These are phyloP conservation scores for Sarocladium kiliense DNA, from an alignment of 2,329 filamentous ascomycete genomes.

Conservation along the genomic window DNA sequence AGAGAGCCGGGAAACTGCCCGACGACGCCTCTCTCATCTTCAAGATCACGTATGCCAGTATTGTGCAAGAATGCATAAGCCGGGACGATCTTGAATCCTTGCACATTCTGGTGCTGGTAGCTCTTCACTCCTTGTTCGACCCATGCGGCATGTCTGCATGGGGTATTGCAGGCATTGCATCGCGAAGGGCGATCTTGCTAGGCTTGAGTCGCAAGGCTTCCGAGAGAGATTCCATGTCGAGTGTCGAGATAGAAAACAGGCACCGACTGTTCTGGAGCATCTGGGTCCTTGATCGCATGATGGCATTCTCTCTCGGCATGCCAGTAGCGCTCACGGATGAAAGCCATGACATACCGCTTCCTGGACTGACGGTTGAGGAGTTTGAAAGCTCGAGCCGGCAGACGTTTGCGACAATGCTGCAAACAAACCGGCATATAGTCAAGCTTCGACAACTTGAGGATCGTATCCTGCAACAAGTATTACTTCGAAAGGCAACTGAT, in stretches of 20 bases:
- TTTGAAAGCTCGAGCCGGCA: slow-evolving; percentile 33
- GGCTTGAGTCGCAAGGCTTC: slow-evolving; percentile 27
- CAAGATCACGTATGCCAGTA: slow-evolving; percentile 31
- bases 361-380: slow-evolving; percentile 39
- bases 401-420: slow-evolving; percentile 33
- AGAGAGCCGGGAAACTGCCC: slow-evolving; percentile 35
- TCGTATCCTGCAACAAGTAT: slow-evolving; percentile 31
- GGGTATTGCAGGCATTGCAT: slow-evolving; percentile 33
- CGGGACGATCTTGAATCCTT: slow-evolving; percentile 31
- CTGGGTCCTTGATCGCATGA: slow-evolving; percentile 40
- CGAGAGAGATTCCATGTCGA: slow-evolving; percentile 20
- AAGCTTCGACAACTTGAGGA: slow-evolving; percentile 36
- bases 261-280: slow-evolving; percentile 41
- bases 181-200: slow-evolving; percentile 32
- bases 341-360: slow-evolving; percentile 34
- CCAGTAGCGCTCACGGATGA: slow-evolving; percentile 33
- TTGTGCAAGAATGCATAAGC: slow-evolving; percentile 34
- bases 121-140: slow-evolving; percentile 39
- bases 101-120: slow-evolving; percentile 35
- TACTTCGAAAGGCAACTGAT: slow-evolving; percentile 24
- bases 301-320: slow-evolving; percentile 34
- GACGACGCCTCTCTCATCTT: slow-evolving; percentile 29
- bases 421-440: slow-evolving; percentile 40
- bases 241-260: slow-evolving; percentile 25
- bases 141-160: slow-evolving; percentile 32